A percentile compares a stretch with the other conserved stretches of the same genome.
phyloP scores from a whole-genome alignment of 768 basidiomycete genomes.

The Plicaturopsis crispa region DNA sequence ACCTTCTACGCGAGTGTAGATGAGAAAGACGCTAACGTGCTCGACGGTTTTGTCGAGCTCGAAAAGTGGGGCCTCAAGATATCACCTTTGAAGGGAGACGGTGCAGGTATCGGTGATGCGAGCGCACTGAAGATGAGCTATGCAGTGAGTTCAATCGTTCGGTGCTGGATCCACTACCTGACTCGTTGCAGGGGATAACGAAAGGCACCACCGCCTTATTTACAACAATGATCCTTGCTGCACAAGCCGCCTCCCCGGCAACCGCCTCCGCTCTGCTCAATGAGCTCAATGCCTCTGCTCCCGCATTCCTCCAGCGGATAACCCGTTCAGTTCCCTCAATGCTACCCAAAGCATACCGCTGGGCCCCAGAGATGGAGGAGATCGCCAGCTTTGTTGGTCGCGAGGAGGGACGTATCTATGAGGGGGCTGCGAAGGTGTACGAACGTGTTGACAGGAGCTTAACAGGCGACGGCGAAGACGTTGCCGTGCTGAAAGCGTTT shows the following conservation, averaged over 20 bases:
- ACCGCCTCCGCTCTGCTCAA: slow-evolving; percentile 49
- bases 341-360: slow-evolving; percentile 59
- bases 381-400: slow-evolving; percentile 48
- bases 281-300: slow-evolving; percentile 41
- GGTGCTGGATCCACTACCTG: not conserved
- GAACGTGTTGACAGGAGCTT: slow-evolving; percentile 33
- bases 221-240: slow-evolving; percentile 31
- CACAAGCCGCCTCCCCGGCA: slow-evolving; percentile 49
- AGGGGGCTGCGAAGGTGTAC: slow-evolving; percentile 39
- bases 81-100: slow-evolving; percentile 36
- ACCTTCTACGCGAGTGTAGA: slow-evolving; percentile 47
- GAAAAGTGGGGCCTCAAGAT: slow-evolving; percentile 37
- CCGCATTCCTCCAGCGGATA: slow-evolving; percentile 32
- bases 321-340: slow-evolving; percentile 33
- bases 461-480: slow-evolving; percentile 28
- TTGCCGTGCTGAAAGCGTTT: slow-evolving; percentile 32
- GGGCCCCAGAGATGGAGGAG: slow-evolving; percentile 59
- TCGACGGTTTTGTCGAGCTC: slow-evolving; percentile 33
- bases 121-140: slow-evolving; percentile 63
- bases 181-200: slow-evolving; percentile 35
- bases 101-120: slow-evolving; percentile 44
- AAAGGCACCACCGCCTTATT: slow-evolving; percentile 48
- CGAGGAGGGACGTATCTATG: slow-evolving; percentile 35
- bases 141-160: slow-evolving; percentile 33
- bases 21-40: slow-evolving; percentile 18